Conservation (phyloP, 495 filamentous ascomycete genomes). For the Aspergillus carlsbadensis region DNA sequence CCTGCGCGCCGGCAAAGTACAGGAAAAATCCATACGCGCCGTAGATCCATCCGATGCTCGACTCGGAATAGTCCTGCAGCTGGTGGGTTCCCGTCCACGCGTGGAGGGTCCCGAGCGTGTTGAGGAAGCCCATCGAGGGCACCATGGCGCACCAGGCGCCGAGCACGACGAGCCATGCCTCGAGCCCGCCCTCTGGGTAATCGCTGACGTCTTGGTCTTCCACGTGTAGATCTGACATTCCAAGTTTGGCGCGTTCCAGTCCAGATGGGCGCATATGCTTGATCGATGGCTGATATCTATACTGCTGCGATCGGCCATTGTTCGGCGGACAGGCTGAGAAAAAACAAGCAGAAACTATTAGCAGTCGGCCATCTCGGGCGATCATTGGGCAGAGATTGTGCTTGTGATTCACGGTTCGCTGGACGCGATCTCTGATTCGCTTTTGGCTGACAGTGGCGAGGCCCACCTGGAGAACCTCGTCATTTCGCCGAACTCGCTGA, state of each 20-base stretch:
- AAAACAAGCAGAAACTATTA: no score
- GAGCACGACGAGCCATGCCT: constrained; percentile 65
- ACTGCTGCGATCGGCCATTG: no score
- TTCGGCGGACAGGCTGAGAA: no score
- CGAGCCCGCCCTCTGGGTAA: constrained; percentile 65
- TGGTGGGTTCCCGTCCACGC: constrained; percentile 53
- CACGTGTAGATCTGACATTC: not conserved
- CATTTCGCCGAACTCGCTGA: not conserved
- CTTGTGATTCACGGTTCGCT: no score
- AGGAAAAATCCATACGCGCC: constrained; percentile 63
- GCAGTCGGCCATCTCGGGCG: no score
- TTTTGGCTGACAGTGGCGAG: no score
- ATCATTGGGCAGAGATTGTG: no score
- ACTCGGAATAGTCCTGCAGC: constrained; percentile 52
- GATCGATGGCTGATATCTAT: no score
- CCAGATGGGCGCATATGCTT: no score
- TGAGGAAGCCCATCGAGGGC: constrained; percentile 65
- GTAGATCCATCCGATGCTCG: constrained; percentile 72
- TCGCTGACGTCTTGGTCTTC: not conserved
- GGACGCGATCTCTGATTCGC: no score
- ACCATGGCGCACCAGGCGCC: constrained; percentile 65
- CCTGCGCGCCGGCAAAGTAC: constrained; percentile 47
- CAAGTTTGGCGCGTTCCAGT: no score
- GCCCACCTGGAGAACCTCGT: no score
- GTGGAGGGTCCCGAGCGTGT: constrained; percentile 65